Conservation (phyloP, 2,329 filamentous ascomycete genomes). For the Tolypocladium nubicola region DNA sequence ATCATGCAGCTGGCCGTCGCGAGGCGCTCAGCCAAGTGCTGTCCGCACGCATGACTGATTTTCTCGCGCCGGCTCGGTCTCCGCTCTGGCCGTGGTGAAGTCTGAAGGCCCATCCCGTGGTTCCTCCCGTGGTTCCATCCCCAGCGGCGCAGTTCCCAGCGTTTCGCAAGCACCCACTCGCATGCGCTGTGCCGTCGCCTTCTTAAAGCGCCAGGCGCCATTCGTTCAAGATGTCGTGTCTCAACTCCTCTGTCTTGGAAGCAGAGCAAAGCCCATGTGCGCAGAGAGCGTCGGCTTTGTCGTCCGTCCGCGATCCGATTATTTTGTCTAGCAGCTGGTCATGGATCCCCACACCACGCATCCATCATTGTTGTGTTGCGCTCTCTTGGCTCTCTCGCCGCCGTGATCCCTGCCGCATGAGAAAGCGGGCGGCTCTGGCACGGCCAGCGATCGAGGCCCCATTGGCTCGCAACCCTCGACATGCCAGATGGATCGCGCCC, state of each 20-base stretch:
- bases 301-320: not conserved
- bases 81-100: not conserved
- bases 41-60: not conserved
- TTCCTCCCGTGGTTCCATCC: not conserved
- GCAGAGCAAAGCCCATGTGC: not conserved
- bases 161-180: not conserved
- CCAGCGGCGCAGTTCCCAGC: not conserved
- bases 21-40: not conserved
- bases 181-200: not conserved
- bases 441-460: constrained; percentile 4
- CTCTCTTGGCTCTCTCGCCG: constrained; percentile 2
- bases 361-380: not conserved
- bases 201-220: not conserved
- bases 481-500: not conserved
- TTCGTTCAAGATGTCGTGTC: not conserved
- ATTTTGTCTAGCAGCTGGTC: not conserved
- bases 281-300: not conserved
- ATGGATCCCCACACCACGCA: not conserved
- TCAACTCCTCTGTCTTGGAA: not conserved
- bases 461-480: constrained; percentile 7
- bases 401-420: constrained; percentile 12
- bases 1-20: not conserved
- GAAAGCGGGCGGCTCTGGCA: constrained; percentile 6
- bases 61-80: not conserved
- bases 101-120: not conserved